Percentiles rank a stretch among this genome's conserved stretches.
Evolutionary conservation across 2,329 filamentous ascomycete species (phyloP).

Genomic region (Lachnellula willkommii): DNA sequence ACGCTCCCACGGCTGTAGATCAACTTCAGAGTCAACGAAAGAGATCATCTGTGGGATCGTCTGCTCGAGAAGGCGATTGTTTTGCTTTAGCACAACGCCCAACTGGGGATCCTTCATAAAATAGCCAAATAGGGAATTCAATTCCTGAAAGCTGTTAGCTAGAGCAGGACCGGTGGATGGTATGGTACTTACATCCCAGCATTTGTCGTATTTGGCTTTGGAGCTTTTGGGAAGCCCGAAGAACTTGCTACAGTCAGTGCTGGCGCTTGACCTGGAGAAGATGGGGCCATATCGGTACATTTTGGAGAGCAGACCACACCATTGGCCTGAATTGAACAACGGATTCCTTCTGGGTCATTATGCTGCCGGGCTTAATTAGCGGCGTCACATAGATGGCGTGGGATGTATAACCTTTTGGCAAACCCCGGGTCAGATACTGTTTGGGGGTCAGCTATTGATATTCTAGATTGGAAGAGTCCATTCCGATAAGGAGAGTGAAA

Average conservation of each 20-base stretch:
- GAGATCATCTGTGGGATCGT: conserved; percentile 52
- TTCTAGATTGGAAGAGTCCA: neutral
- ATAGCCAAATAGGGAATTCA: conserved; percentile 30
- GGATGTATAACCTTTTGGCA: conserved; percentile 16
- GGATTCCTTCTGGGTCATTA: conserved; percentile 24
- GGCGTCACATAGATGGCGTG: neutral
- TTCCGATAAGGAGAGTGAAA: neutral
- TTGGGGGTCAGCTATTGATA: neutral
- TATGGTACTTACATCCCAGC: conserved; percentile 22
- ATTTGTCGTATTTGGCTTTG: conserved; percentile 20
- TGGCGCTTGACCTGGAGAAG: neutral
- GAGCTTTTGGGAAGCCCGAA: conserved; percentile 25
- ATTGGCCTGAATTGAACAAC: conserved; percentile 17
- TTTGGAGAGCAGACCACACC: conserved; percentile 17
- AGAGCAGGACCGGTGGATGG: conserved; percentile 34
- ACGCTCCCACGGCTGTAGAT: conserved; percentile 59
- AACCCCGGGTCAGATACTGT: conserved; percentile 24
- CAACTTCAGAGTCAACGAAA: conserved; percentile 53
- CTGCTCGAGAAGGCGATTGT: conserved; percentile 36
- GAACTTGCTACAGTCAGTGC: conserved; percentile 22
- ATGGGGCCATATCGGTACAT: conserved; percentile 8
- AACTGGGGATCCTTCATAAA: conserved; percentile 45
- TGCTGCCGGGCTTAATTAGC: conserved; percentile 14
- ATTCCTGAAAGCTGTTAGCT: conserved; percentile 30
- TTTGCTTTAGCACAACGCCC: conserved; percentile 35